These are phyloP conservation scores for Rosa persica DNA, from an alignment of 306 rosid species.

Conservation along the genomic window DNA sequence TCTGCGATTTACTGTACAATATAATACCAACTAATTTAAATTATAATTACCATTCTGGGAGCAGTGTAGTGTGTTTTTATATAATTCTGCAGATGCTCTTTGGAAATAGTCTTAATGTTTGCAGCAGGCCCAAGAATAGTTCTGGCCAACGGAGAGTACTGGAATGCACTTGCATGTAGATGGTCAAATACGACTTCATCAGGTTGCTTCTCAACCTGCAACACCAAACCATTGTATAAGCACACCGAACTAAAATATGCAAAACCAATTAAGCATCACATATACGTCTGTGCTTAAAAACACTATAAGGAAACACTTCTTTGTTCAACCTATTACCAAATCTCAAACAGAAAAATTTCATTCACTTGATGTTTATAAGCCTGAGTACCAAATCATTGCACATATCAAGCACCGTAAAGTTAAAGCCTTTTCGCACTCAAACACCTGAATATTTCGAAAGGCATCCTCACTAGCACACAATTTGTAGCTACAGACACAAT, in stretches of 20 bases:
- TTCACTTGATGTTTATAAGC: neutral
- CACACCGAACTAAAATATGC: neutral
- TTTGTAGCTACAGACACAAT: neutral
- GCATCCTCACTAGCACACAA: neutral
- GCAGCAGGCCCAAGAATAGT: conserved; percentile 88
- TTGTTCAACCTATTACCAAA: neutral
- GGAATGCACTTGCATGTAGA: conserved; percentile 94
- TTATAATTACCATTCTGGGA: conserved; percentile 75
- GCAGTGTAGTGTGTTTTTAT: conserved; percentile 87
- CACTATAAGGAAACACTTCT: neutral
- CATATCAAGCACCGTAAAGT: neutral
- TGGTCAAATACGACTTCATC: conserved; percentile 91
- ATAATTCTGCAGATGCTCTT: conserved; percentile 74
- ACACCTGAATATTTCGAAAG: neutral
- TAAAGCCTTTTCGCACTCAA: neutral
- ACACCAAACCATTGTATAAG: conserved; percentile 11
- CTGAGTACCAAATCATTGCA: neutral
- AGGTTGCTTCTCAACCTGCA: conserved; percentile 84
- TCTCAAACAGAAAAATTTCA: neutral
- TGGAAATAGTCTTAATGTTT: conserved; percentile 79
- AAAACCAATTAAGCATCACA: neutral
- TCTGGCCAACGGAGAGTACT: conserved; percentile 89
- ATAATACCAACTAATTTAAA: neutral
- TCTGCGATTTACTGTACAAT: neutral
- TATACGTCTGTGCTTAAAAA: too few species aligned